phyloP scores from a whole-genome alignment of 257 asterid genomes.

The Gentiana dahurica region DNA sequence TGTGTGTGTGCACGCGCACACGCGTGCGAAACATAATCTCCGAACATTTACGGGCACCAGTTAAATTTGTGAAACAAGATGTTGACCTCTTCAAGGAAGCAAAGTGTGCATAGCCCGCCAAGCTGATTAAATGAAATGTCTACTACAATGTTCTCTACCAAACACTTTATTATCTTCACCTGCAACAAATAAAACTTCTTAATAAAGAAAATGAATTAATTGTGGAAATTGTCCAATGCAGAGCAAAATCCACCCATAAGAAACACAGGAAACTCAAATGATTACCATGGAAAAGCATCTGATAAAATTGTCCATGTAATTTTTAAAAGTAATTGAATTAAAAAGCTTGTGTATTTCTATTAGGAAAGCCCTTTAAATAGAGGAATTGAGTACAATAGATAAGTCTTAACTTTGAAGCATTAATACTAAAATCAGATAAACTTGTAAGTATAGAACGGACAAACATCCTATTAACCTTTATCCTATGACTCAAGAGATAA shows the following conservation, averaged over 20 bases:
- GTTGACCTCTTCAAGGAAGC: constrained; percentile 87
- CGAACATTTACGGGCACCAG: not conserved
- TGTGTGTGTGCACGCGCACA: no score
- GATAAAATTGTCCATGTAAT: no score
- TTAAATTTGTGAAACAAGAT: not conserved
- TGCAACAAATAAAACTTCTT: constrained; percentile 12
- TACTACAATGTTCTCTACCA: constrained; percentile 87
- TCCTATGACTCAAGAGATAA: no score
- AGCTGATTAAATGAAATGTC: constrained; percentile 92
- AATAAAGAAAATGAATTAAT: constrained; percentile 4
- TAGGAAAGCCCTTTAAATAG: no score
- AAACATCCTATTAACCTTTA: no score
- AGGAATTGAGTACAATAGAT: no score
- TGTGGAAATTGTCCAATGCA: constrained; percentile 2
- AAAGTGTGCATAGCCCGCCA: constrained; percentile 87
- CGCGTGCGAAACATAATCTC: not conserved
- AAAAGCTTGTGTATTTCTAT: no score
- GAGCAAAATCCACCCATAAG: not conserved
- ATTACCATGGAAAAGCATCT: not conserved
- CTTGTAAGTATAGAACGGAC: no score
- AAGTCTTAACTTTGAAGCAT: no score
- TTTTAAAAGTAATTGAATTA: no score
- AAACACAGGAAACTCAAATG: no score
- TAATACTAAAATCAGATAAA: no score
- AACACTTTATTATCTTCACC: constrained; percentile 85